A percentile compares a stretch with the other conserved stretches of the same genome.
Conservation (phyloP, 1,284 basidiomycete species). For the Anthracocystis walkeri region DNA sequence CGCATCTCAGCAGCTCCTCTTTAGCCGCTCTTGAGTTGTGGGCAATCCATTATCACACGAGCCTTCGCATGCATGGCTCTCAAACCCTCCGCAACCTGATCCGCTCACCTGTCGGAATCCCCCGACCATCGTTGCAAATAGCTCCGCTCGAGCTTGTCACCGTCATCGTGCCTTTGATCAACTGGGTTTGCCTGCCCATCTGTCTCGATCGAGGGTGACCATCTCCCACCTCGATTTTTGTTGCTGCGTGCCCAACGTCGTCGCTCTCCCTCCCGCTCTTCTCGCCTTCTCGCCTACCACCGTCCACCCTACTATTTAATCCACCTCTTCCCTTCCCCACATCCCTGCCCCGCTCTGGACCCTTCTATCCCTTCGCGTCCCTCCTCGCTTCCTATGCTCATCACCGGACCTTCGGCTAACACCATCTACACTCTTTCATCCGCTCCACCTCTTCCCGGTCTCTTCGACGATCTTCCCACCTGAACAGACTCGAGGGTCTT, state of each 20-base stretch:
- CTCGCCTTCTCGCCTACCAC: background rate
- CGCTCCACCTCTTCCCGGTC: background rate
- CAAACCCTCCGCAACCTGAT: constrained; percentile 13
- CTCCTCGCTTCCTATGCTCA: constrained; percentile 20
- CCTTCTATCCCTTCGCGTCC: background rate
- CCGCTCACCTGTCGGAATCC: constrained; percentile 14
- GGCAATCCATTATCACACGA: constrained; percentile 10
- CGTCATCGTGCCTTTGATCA: constrained; percentile 30
- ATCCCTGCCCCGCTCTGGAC: background rate
- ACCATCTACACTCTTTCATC: background rate
- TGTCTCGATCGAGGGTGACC: constrained; percentile 12
- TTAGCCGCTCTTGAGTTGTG: background rate
- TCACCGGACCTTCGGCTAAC: constrained; percentile 12
- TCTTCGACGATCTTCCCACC: background rate
- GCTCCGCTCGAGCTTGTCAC: constrained; percentile 15
- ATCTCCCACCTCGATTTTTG: constrained; percentile 2
- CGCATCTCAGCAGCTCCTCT: background rate
- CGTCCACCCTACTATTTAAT: constrained; percentile 18
- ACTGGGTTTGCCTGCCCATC: background rate
- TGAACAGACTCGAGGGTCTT: background rate
- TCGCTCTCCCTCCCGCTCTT: background rate
- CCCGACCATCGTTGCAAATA: background rate
- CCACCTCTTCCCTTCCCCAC: constrained; percentile 12
- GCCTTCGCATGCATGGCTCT: constrained; percentile 11
- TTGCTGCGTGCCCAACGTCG: background rate